These are phyloP conservation scores for Fusarium tanahbumbuense DNA, from an alignment of 2,329 filamentous ascomycete genomes.

Conservation along the genomic window DNA sequence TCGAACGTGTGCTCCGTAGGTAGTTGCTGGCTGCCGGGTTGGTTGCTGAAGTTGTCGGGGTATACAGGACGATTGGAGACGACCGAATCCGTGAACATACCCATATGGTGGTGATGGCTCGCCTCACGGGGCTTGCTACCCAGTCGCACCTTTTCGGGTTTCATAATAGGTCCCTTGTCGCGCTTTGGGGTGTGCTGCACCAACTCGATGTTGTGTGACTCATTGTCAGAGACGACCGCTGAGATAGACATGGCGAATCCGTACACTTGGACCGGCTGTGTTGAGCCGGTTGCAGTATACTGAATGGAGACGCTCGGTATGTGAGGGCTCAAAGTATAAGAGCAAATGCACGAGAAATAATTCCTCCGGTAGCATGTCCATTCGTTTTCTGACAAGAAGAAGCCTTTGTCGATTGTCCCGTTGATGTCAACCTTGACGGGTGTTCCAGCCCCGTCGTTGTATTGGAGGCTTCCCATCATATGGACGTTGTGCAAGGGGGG, in stretches of 20 bases:
- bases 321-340: slow-evolving; percentile 75
- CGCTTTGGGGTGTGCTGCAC: slow-evolving; percentile 93
- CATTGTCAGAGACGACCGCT: slow-evolving; percentile 81
- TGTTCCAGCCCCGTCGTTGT: slow-evolving; percentile 60
- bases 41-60: slow-evolving; percentile 54
- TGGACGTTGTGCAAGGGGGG: slow-evolving; percentile 65
- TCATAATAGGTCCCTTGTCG: slow-evolving; percentile 85
- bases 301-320: slow-evolving; percentile 60
- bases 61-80: slow-evolving; percentile 51
- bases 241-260: slow-evolving; percentile 87
- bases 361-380: slow-evolving; percentile 95
- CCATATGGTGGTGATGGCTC: slow-evolving; percentile 58
- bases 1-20: slow-evolving; percentile 77
- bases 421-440: slow-evolving; percentile 78
- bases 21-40: slow-evolving; percentile 51
- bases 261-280: slow-evolving; percentile 72
- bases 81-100: slow-evolving; percentile 57
- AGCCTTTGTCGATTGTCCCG: slow-evolving; percentile 88
- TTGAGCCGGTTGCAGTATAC: slow-evolving; percentile 62
- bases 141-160: slow-evolving; percentile 76
- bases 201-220: slow-evolving; percentile 81
- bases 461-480: slow-evolving; percentile 70
- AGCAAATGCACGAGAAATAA: slow-evolving; percentile 88
- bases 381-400: slow-evolving; percentile 82
- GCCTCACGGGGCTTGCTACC: slow-evolving; percentile 73